Base-by-base conservation (phyloP, 2,329 filamentous ascomycete species). In the Stagonosporopsis tanaceti region DNA sequence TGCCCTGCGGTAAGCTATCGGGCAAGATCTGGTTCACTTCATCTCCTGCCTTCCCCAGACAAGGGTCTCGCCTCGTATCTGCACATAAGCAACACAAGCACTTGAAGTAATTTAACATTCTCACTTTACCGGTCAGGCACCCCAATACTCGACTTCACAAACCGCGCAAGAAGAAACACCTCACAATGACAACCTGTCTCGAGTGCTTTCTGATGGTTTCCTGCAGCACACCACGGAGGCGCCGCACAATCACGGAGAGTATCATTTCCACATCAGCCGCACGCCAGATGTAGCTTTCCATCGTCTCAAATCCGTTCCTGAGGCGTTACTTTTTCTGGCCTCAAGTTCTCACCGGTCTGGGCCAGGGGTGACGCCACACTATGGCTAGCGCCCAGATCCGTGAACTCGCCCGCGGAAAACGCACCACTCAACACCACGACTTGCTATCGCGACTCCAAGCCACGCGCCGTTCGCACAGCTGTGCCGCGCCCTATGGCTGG, bases 391-490 rank as follows among this genome's bases (percentile, higher is more conserved):
- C 35, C 25, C 5, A 46, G 17, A 17, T 22, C 56, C n/a, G 40
- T 47, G 40, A 24, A 39, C 47, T 35, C 40, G 40, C 28, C 52
- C 46, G 20, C 17, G 17, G 22, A 44, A 52, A 60, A 50, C 42
- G 44, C 48, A 57, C 62, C 57, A 62, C 50, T 62, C 59, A 61
- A 59, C 50, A 58, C 54, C 50, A 57, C 25, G 38, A 35, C 2
- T 44, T 15, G 27, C 32, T 41, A 52, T 66, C 44, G 41, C 35
- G 37, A 45, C 37, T 27, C 20, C 15, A 53, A 63, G 62, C 61
- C 62, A 62, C 60, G 54, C 59, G 55, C 57, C n/a, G 22, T 55
- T 55, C 57, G 47, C 35, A 38, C 38, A 67, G 62, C 64, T 65
- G 57, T 51, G 44, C 37, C 39, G 59, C 46, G 27, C 45, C 35